phyloP scores from a whole-genome alignment of 2,329 filamentous ascomycete genomes.

The Colletotrichum abscissum region DNA sequence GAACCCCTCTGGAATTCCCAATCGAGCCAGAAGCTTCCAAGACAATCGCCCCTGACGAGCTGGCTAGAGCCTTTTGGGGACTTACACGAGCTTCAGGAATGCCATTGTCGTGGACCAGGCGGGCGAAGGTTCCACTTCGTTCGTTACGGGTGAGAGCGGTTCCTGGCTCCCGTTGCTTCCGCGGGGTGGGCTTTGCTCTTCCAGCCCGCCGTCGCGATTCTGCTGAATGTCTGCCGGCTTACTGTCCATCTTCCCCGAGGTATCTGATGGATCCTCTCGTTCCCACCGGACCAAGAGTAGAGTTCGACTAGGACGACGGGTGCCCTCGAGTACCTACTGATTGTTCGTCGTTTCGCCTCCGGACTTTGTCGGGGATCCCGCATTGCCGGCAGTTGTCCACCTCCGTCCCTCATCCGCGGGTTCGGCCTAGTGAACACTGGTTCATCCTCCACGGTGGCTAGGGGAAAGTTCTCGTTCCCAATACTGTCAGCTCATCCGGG shows the following conservation, averaged over 20 bases:
- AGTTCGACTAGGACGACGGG: background rate
- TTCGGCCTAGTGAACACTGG: constrained; percentile 15
- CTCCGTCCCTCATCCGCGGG: background rate
- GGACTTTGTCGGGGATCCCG: background rate
- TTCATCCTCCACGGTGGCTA: constrained; percentile 24
- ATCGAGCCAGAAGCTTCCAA: background rate
- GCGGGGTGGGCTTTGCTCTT: background rate
- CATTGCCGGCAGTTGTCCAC: background rate
- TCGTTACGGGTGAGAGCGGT: background rate
- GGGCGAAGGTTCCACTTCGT: background rate
- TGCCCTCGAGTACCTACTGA: background rate
- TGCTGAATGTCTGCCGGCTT: constrained; percentile 12
- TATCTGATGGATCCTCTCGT: background rate
- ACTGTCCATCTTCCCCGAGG: background rate
- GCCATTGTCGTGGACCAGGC: background rate
- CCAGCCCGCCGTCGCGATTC: constrained; percentile 20
- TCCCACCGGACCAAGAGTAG: background rate
- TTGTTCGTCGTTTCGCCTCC: background rate
- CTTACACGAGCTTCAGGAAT: constrained; percentile 8
- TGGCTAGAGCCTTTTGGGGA: too few species aligned
- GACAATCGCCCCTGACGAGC: background rate
- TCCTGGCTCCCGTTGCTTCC: background rate
- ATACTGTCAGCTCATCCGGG: background rate
- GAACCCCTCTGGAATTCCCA: background rate
- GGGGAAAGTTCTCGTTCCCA: background rate